phyloP scores from a whole-genome alignment of 129 eudicot species.

The Lonicera japonica region DNA sequence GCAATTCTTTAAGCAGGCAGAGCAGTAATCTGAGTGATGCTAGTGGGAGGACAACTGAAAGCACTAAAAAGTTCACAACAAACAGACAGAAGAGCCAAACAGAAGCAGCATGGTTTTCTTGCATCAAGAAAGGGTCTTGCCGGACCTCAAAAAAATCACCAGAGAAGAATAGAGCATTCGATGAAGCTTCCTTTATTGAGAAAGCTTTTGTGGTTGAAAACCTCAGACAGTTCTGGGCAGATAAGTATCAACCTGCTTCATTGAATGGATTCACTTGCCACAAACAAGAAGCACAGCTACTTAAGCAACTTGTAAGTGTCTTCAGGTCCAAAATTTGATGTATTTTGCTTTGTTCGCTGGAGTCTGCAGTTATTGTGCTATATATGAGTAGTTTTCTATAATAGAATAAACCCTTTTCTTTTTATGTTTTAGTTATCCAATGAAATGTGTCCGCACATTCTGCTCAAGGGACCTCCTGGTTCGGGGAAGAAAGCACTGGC shows the following conservation, averaged over 20 bases:
- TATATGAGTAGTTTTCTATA: not conserved
- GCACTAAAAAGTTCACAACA: constrained; percentile 41
- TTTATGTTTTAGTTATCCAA: constrained; percentile 34
- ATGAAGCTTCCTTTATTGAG: constrained; percentile 71
- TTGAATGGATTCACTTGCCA: constrained; percentile 62
- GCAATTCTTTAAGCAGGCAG: constrained; percentile 39
- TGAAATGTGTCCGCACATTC: constrained; percentile 62
- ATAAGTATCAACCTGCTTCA: constrained; percentile 69
- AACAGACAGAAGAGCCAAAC: constrained; percentile 53
- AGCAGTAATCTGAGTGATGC: constrained; percentile 49
- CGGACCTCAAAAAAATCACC: constrained; percentile 45
- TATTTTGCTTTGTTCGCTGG: no score
- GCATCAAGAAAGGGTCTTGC: constrained; percentile 60
- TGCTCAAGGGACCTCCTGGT: constrained; percentile 72
- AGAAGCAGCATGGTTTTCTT: constrained; percentile 64
- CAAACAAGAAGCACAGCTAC: constrained; percentile 62
- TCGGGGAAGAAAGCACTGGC: constrained; percentile 69
- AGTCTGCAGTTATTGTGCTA: not conserved
- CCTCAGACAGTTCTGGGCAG: constrained; percentile 74
- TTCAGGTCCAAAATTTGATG: not conserved
- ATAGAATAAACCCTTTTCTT: not conserved
- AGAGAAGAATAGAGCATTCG: constrained; percentile 48
- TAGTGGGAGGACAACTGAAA: constrained; percentile 50
- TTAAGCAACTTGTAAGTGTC: constrained; percentile 45
- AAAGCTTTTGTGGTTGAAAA: constrained; percentile 71